Conservation (phyloP, 2,329 filamentous ascomycete species). For the Albifimbria verrucaria region DNA sequence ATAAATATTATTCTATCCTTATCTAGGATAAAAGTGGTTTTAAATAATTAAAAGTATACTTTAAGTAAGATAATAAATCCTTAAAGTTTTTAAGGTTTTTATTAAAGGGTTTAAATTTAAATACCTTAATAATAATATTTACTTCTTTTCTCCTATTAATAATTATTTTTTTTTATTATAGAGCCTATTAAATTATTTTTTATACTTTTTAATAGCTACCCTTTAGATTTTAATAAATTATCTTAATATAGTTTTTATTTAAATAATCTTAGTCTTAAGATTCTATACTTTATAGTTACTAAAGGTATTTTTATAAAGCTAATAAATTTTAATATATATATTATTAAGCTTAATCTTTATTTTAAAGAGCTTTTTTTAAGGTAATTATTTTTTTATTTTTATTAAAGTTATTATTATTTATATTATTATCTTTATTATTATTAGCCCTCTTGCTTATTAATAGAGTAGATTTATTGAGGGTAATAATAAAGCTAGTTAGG, state of each 20-base stretch:
- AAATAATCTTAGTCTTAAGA: too few species aligned
- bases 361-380: too few species aligned
- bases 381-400: too few species aligned
- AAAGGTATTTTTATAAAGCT: too few species aligned
- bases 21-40: background rate
- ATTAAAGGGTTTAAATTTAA: background rate
- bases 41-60: background rate
- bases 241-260: too few species aligned
- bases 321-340: too few species aligned
- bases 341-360: too few species aligned
- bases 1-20: background rate
- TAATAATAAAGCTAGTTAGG: too few species aligned
- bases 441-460: background rate
- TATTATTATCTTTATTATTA: too few species aligned
- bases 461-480: background rate
- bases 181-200: background rate
- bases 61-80: background rate
- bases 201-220: background rate
- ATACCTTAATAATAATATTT: background rate
- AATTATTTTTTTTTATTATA: background rate
- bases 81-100: background rate
- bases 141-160: background rate
- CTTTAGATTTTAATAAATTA: too few species aligned
- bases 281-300: too few species aligned
- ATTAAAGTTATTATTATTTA: too few species aligned